Percentiles rank a stretch among this genome's conserved stretches.
Conservation (phyloP, 169 alveolate genomes). For the Plasmodium falciparum region DNA sequence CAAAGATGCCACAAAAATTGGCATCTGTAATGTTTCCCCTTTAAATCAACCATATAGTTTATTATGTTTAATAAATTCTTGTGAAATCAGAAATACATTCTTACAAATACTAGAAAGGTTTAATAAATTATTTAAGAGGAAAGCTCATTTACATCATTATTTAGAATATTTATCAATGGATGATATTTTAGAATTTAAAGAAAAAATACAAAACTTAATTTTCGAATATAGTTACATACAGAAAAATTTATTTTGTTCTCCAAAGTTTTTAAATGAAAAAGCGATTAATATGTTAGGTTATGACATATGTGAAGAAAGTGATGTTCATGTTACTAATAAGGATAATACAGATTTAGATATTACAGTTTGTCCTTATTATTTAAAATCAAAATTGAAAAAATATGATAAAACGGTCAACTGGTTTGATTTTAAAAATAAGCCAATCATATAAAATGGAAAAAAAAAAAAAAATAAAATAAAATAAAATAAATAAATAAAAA, state of each 20-base stretch:
- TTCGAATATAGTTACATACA: constrained; percentile 71
- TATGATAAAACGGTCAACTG: constrained; percentile 25
- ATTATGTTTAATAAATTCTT: constrained; percentile 90
- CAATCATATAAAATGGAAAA: constrained; percentile 11
- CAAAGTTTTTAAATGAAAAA: constrained; percentile 62
- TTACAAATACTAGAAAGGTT: constrained; percentile 86
- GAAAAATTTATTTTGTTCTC: constrained; percentile 66
- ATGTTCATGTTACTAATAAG: constrained; percentile 2
- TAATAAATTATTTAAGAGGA: constrained; percentile 89
- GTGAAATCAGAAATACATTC: constrained; percentile 88
- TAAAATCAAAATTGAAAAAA: constrained; percentile 19
- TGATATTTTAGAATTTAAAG: constrained; percentile 78
- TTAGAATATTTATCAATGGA: constrained; percentile 83
- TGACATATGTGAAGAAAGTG: constrained; percentile 53
- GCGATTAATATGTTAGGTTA: constrained; percentile 57
- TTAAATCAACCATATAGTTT: constrained; percentile 89
- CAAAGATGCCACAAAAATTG: constrained; percentile 94
- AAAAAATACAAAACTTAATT: constrained; percentile 85
- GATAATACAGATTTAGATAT: background rate
- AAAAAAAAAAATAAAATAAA: no score
- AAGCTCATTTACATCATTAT: constrained; percentile 93
- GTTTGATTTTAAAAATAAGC: constrained; percentile 73
- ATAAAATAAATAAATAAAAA: no score
- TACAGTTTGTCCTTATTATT: constrained; percentile 43
- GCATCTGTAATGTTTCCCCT: constrained; percentile 92